Conservation (phyloP, 805 yeast genomes). For the Yarrowia sp. region DNA sequence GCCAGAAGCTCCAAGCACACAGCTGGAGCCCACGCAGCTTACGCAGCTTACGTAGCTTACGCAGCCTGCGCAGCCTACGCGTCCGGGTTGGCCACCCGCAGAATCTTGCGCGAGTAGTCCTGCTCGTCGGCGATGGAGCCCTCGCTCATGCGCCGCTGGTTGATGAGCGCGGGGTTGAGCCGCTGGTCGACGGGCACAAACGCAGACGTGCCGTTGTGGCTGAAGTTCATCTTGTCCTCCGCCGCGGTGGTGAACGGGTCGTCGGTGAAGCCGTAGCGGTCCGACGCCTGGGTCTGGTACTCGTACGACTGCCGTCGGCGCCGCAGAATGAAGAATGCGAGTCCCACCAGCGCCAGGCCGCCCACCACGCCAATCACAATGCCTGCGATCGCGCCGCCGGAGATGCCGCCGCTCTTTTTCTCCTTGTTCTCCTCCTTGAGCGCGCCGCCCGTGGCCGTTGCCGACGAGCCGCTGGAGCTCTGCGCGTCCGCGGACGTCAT, state of each 20-base stretch:
- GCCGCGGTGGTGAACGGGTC: conserved; percentile 47
- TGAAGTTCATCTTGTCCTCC: conserved; percentile 44
- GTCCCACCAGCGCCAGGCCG: conserved; percentile 55
- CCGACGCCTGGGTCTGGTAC: conserved; percentile 47
- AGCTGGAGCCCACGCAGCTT: too few relatives aligned
- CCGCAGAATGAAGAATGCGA: conserved; percentile 54
- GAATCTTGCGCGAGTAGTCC: conserved; percentile 78
- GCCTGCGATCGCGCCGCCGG: conserved; percentile 65
- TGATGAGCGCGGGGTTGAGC: conserved; percentile 76
- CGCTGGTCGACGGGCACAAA: conserved; percentile 63
- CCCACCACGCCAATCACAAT: conserved; percentile 62
- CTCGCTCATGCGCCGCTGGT: conserved; percentile 81
- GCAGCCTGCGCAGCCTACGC: conserved; percentile 49
- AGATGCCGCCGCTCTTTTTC: conserved; percentile 43
- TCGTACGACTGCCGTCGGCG: conserved; percentile 53
- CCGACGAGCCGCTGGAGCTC: conserved; percentile 11
- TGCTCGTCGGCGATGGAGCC: conserved; percentile 88
- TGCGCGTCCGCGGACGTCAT: conserved; percentile 14
- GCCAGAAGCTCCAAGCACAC: too few relatives aligned
- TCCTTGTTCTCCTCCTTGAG: conserved; percentile 46
- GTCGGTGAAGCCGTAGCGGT: conserved; percentile 48
- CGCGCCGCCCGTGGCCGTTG: conserved; percentile 43
- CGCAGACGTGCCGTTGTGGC: conserved; percentile 37
- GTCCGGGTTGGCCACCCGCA: conserved; percentile 91
- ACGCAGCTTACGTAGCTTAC: too few relatives aligned